phyloP scores from a whole-genome alignment of 1,284 basidiomycete genomes.

The Tremellales sp. region DNA sequence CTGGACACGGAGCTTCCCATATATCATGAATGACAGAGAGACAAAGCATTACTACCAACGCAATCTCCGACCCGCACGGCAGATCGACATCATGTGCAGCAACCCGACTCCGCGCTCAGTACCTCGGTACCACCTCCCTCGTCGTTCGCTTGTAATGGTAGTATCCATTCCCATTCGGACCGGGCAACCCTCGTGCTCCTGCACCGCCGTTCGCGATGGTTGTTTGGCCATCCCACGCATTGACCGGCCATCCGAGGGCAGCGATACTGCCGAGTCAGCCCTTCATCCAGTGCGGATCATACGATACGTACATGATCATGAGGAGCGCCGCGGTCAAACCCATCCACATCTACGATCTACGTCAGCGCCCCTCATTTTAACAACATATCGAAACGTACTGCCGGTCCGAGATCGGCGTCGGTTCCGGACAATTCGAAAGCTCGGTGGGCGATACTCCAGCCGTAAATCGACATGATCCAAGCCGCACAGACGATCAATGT shows the following conservation, averaged over 20 bases:
- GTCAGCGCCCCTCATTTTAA: conserved; percentile 2
- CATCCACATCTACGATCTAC: conserved; percentile 41
- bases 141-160: conserved; percentile 47
- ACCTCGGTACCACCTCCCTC: conserved; percentile 35
- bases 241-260: conserved; percentile 36
- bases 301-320: conserved; percentile 30
- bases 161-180: conserved; percentile 31
- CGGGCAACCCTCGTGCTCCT: conserved; percentile 26
- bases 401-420: conserved; percentile 30
- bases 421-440: conserved; percentile 23
- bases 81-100: neutral
- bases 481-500: conserved; percentile 20
- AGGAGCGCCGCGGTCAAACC: conserved; percentile 33
- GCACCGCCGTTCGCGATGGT: conserved; percentile 20
- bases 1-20: too few species aligned
- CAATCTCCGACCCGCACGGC: too few species aligned
- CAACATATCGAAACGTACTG: conserved; percentile 15
- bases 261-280: conserved; percentile 20
- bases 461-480: conserved; percentile 44
- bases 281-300: neutral
- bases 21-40: too few species aligned
- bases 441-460: conserved; percentile 42
- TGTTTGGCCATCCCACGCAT: conserved; percentile 34
- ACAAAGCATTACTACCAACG: too few species aligned
- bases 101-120: conserved; percentile 4